Evolutionary conservation across 2,329 filamentous ascomycete genomes (phyloP).

Genomic region (Pseudogymnoascus destructans): DNA sequence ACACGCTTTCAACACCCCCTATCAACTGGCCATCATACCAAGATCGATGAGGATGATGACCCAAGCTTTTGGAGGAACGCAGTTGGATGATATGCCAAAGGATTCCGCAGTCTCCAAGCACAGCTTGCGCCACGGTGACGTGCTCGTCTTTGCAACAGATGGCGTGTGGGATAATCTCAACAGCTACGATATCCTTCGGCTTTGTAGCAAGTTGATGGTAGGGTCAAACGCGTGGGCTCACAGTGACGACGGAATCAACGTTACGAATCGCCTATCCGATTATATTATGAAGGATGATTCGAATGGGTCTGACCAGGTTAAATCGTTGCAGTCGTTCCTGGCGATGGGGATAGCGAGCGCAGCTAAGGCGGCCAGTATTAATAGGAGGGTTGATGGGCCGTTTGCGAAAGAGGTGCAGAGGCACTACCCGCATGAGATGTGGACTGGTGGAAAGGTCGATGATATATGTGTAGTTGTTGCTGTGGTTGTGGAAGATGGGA

Average conservation of each 20-base stretch:
- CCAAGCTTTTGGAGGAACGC: conserved; percentile 68
- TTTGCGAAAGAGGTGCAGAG: conserved; percentile 92
- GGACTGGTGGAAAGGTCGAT: conserved; percentile 86
- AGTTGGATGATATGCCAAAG: conserved; percentile 69
- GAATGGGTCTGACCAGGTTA: conserved; percentile 24
- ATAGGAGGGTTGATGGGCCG: conserved; percentile 71
- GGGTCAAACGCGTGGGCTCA: conserved; percentile 60
- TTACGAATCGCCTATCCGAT: conserved; percentile 44
- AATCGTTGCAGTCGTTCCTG: conserved; percentile 62
- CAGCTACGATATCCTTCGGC: conserved; percentile 72
- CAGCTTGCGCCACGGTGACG: conserved; percentile 73
- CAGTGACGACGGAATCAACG: conserved; percentile 46
- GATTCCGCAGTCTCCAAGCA: conserved; percentile 73
- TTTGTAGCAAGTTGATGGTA: conserved; percentile 67
- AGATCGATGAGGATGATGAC: conserved; percentile 66
- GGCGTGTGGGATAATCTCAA: conserved; percentile 94
- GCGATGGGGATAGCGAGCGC: conserved; percentile 68
- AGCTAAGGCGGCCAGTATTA: conserved; percentile 73
- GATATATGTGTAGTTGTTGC: conserved; percentile 83
- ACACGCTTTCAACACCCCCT: conserved; percentile 95
- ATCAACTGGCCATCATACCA: conserved; percentile 81
- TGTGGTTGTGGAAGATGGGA: conserved; percentile 54
- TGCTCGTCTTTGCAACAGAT: conserved; percentile 87
- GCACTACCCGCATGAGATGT: conserved; percentile 73
- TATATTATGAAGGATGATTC: conserved; percentile 37